phyloP scores from a whole-genome alignment of 257 asterid species.

The Leonotis leonurus region DNA sequence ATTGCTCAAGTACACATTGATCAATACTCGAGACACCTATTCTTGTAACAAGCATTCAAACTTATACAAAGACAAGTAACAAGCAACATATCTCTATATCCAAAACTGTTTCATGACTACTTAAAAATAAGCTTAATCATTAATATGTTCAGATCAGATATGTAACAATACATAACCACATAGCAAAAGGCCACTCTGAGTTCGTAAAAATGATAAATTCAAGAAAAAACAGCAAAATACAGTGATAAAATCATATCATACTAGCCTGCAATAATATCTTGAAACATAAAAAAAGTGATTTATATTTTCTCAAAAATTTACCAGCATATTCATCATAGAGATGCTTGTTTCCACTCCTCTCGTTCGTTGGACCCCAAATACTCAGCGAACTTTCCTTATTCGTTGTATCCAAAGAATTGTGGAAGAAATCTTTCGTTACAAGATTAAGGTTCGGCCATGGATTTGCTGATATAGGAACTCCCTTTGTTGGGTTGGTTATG shows the following conservation, averaged over 20 bases:
- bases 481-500: conserved; percentile 3
- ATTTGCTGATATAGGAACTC: conserved; percentile 2
- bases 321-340: conserved; percentile 29
- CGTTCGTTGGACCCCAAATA: conserved; percentile 14
- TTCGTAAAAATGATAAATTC: too few relatives aligned
- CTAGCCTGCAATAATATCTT: conserved; percentile 1
- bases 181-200: too few relatives aligned
- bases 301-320: conserved; percentile 28
- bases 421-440: conserved; percentile 22
- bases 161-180: not conserved
- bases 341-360: conserved; percentile 28
- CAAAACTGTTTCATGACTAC: too few relatives aligned
- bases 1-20: not conserved
- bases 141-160: not conserved
- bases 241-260: not conserved
- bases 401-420: conserved; percentile 15
- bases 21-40: not conserved
- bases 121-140: too few relatives aligned
- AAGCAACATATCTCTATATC: too few relatives aligned
- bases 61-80: not conserved
- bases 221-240: not conserved
- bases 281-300: not conserved
- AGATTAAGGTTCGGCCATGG: conserved; percentile 24
- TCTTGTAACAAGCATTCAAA: not conserved
- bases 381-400: conserved; percentile 18